These are phyloP conservation scores for Candida adriatica DNA, from an alignment of 805 yeast species.

Conservation along the genomic window DNA sequence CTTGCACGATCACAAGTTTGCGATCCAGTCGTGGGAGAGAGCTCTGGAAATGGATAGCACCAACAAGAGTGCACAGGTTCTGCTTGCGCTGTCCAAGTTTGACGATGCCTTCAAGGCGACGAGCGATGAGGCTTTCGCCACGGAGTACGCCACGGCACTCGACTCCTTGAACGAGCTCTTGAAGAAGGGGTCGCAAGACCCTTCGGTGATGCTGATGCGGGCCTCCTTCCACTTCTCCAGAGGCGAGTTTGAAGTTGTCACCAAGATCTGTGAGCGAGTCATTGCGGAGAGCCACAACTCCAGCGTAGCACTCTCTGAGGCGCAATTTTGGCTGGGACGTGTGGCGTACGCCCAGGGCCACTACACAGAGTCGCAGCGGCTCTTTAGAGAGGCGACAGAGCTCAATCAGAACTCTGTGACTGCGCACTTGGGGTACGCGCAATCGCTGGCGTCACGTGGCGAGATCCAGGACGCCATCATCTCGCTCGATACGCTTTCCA, in stretches of 20 bases:
- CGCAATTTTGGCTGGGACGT: conserved; percentile 82
- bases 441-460: conserved; percentile 70
- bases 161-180: conserved; percentile 30
- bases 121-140: conserved; percentile 51
- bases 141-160: conserved; percentile 54
- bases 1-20: conserved; percentile 70
- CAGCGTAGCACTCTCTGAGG: conserved; percentile 45
- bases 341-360: conserved; percentile 56
- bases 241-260: conserved; percentile 51
- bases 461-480: conserved; percentile 77
- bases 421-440: conserved; percentile 80
- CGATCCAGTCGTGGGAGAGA: conserved; percentile 77
- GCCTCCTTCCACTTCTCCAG: conserved; percentile 69
- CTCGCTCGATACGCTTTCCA: conserved; percentile 70
- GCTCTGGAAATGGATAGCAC: conserved; percentile 51
- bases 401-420: conserved; percentile 57
- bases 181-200: conserved; percentile 39
- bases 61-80: conserved; percentile 53
- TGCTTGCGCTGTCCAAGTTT: conserved; percentile 61
- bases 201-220: conserved; percentile 58
- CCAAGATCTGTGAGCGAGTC: conserved; percentile 45
- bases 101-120: conserved; percentile 54
- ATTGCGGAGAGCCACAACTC: conserved; percentile 33
- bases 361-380: conserved; percentile 60
- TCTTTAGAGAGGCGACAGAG: conserved; percentile 66